phyloP scores from a whole-genome alignment of 2,329 filamentous ascomycete species.

The Colletotrichum salicis region DNA sequence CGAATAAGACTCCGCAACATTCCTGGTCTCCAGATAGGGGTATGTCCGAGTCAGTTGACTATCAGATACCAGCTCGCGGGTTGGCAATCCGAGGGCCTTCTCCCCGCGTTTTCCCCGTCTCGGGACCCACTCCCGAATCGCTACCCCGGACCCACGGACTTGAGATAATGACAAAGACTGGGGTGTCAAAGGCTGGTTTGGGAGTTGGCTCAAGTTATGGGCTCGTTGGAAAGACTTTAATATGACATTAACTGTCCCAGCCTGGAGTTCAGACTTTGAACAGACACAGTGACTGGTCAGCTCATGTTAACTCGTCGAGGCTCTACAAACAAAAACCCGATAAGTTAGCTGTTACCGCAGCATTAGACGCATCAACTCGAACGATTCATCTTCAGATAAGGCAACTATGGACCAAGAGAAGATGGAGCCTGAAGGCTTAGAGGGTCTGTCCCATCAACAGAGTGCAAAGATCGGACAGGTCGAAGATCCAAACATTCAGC shows the following conservation, averaged over 20 bases:
- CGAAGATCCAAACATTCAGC: constrained; percentile 5
- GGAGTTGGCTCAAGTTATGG: neutral
- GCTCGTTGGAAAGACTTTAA: neutral
- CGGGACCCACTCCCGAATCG: constrained; percentile 18
- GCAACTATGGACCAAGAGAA: constrained; percentile 18
- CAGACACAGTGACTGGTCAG: neutral
- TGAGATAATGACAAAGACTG: constrained; percentile 12
- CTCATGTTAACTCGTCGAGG: neutral
- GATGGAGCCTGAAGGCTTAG: constrained; percentile 1
- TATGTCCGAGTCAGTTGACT: neutral
- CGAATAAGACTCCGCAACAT: neutral
- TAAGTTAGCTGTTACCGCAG: neutral
- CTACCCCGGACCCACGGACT: constrained; percentile 16
- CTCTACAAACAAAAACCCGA: neutral
- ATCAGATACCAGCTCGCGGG: neutral
- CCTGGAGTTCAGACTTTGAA: neutral
- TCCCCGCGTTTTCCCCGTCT: constrained; percentile 9
- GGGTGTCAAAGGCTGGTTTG: neutral
- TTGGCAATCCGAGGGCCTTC: neutral
- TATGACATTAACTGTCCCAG: neutral
- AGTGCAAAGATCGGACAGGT: constrained; percentile 20
- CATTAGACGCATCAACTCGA: too few relatives aligned
- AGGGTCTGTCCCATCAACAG: neutral
- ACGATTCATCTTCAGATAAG: neutral
- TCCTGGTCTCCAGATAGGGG: neutral